Conservation (phyloP, 176 grass and related monocot genomes). For the Eragrostis curvula region DNA sequence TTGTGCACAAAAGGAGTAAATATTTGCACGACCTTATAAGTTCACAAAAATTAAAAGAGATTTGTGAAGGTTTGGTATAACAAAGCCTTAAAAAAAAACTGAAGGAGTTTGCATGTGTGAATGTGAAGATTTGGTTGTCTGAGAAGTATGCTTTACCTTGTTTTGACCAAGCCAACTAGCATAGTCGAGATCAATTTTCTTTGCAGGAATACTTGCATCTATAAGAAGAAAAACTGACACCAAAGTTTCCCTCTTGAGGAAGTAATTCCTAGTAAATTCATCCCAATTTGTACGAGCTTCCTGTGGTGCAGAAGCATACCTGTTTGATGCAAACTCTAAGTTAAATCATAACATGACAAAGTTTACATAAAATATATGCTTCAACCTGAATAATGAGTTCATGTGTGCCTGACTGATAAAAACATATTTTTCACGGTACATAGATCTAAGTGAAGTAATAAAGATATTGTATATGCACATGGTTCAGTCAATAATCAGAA, state of each 20-base stretch:
- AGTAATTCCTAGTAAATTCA: conserved; percentile 94
- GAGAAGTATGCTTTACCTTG: conserved; percentile 55
- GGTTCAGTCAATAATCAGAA: background rate
- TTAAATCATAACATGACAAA: conserved; percentile 31
- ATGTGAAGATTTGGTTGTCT: conserved; percentile 12
- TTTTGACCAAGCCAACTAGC: conserved; percentile 98
- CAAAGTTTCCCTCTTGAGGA: conserved; percentile 69
- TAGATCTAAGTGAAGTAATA: conserved; percentile 4
- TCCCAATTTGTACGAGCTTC: conserved; percentile 79
- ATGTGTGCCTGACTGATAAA: background rate
- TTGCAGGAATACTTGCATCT: conserved; percentile 97
- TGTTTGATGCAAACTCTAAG: conserved; percentile 51
- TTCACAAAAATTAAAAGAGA: background rate
- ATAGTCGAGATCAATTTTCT: conserved; percentile 99
- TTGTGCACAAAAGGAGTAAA: background rate
- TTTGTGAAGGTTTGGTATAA: no score
- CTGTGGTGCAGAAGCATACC: conserved; percentile 94
- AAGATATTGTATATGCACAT: background rate
- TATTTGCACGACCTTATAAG: background rate
- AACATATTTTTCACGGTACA: conserved; percentile 22
- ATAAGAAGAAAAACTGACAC: conserved; percentile 94
- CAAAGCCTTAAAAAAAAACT: background rate
- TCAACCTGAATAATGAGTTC: background rate
- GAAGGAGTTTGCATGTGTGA: conserved; percentile 3
- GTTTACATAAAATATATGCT: conserved; percentile 17